Evolutionary conservation across 345 rosid genomes (phyloP).

Genomic region (Corchorus olitorius): DNA sequence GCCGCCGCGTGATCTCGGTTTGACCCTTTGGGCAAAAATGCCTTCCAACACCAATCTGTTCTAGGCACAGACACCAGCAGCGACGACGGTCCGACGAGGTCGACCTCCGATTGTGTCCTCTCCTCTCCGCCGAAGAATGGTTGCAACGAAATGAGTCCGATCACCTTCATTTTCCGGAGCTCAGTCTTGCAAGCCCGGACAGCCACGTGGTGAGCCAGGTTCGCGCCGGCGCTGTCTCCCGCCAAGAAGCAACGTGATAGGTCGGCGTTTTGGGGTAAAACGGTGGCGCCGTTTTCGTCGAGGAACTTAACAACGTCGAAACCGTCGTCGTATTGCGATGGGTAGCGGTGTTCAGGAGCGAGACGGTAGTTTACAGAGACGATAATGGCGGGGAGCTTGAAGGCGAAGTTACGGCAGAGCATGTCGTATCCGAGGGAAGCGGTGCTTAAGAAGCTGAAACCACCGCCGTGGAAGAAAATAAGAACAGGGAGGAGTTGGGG

Average conservation of each 20-base stretch:
- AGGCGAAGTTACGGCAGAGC: constrained; percentile 67
- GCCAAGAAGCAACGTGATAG: constrained; percentile 53
- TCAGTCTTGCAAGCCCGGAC: constrained; percentile 29
- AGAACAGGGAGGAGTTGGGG: constrained; percentile 53
- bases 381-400: constrained; percentile 49
- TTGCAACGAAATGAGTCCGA: constrained; percentile 69
- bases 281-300: constrained; percentile 31
- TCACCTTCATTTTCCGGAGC: constrained; percentile 32
- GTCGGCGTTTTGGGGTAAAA: constrained; percentile 58
- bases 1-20: constrained; percentile 53
- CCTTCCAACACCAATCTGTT: constrained; percentile 62
- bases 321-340: constrained; percentile 74
- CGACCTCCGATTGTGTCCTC: constrained; percentile 64
- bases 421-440: constrained; percentile 48
- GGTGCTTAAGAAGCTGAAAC: constrained; percentile 64
- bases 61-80: constrained; percentile 42
- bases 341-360: constrained; percentile 69
- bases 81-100: constrained; percentile 25
- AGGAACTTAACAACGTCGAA: constrained; percentile 59
- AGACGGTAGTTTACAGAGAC: constrained; percentile 77
- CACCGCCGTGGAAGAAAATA: constrained; percentile 84
- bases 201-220: constrained; percentile 72
- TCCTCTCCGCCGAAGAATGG: constrained; percentile 78
- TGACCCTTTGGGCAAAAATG: constrained; percentile 54
- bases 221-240: constrained; percentile 85